Evolutionary conservation across 768 basidiomycete species (phyloP).

Genomic region (Russula vinacea): DNA sequence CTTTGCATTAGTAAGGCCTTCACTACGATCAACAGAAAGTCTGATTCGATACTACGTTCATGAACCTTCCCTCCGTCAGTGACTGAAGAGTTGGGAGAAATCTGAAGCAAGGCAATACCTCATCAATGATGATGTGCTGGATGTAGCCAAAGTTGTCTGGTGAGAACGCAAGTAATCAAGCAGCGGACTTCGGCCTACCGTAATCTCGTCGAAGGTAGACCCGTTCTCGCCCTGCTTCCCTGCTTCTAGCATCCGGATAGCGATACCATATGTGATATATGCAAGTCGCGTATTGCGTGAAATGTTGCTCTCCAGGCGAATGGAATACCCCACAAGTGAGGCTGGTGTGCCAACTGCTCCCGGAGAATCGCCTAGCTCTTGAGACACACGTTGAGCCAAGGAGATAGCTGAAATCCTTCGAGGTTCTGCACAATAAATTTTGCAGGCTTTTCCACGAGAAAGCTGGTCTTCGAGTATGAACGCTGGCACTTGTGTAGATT

Average conservation of each 20-base stretch:
- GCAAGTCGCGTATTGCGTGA: slow-evolving; percentile 73
- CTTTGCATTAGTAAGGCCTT: slow-evolving; percentile 75
- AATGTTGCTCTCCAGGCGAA: slow-evolving; percentile 85
- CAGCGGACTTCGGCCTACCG: slow-evolving; percentile 48
- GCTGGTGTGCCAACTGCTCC: slow-evolving; percentile 70
- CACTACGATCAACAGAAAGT: slow-evolving; percentile 92
- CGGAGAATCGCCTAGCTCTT: slow-evolving; percentile 83
- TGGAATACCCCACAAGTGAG: slow-evolving; percentile 91
- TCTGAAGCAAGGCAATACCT: slow-evolving; percentile 45
- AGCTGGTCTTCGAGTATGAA: slow-evolving; percentile 92
- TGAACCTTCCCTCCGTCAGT: slow-evolving; percentile 58
- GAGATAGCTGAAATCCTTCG: slow-evolving; percentile 95
- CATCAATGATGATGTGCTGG: slow-evolving; percentile 93
- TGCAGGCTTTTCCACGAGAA: slow-evolving; percentile 75
- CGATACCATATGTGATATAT: slow-evolving; percentile 93
- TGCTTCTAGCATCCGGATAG: slow-evolving; percentile 93
- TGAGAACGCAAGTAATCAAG: slow-evolving; percentile 20
- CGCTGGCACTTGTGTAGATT: slow-evolving; percentile 93
- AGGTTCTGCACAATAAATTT: slow-evolving; percentile 93
- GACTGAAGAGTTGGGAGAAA: slow-evolving; percentile 12
- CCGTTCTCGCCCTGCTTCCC: slow-evolving; percentile 65
- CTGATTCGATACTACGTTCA: slow-evolving; percentile 94
- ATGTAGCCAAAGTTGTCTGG: slow-evolving; percentile 15
- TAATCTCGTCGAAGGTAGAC: slow-evolving; percentile 90
- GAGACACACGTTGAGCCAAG: slow-evolving; percentile 90